Percentiles rank a stretch among this genome's conserved stretches.
Evolutionary conservation across 2,329 filamentous ascomycete genomes (phyloP).

Genomic region (Beauveria pseudobassiana): DNA sequence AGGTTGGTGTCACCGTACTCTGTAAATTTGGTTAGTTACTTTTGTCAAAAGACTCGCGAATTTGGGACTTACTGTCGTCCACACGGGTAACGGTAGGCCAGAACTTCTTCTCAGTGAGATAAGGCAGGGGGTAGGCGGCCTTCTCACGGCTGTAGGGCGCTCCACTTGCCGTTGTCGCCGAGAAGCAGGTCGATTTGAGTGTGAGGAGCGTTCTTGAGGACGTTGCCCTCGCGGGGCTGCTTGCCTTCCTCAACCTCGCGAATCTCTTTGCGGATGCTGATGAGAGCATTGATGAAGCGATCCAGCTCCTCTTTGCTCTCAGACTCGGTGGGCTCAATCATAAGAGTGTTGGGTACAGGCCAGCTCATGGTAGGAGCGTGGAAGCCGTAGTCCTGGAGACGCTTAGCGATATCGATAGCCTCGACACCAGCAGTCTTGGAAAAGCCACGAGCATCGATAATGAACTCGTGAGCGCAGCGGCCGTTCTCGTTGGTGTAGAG

Average conservation of each 20-base stretch:
- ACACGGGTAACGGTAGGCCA: constrained; percentile 85
- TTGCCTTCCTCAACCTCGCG: constrained; percentile 72
- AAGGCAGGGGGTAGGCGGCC: constrained; percentile 80
- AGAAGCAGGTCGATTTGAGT: constrained; percentile 71
- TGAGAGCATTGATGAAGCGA: constrained; percentile 83
- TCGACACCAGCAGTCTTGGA: constrained; percentile 77
- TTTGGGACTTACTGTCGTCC: constrained; percentile 65
- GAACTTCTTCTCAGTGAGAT: constrained; percentile 91
- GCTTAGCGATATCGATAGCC: constrained; percentile 92
- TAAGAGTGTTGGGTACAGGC: constrained; percentile 90
- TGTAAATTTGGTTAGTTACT: constrained; percentile 26
- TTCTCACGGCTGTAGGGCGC: constrained; percentile 71
- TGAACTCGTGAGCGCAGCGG: constrained; percentile 95
- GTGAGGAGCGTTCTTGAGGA: constrained; percentile 86
- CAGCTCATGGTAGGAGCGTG: constrained; percentile 96
- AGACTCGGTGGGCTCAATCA: constrained; percentile 96
- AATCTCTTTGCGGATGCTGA: constrained; percentile 82
- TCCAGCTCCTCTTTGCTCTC: constrained; percentile 90
- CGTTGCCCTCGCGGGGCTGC: constrained; percentile 67
- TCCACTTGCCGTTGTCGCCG: constrained; percentile 56
- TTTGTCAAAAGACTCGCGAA: background rate
- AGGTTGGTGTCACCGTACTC: constrained; percentile 87
- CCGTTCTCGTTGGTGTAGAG: constrained; percentile 87
- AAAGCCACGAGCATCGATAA: constrained; percentile 81
- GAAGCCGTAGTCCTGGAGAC: constrained; percentile 94